A percentile compares a stretch with the other conserved stretches of the same genome.
phyloP scores from a whole-genome alignment of 345 rosid genomes.

The Populus deltoides region DNA sequence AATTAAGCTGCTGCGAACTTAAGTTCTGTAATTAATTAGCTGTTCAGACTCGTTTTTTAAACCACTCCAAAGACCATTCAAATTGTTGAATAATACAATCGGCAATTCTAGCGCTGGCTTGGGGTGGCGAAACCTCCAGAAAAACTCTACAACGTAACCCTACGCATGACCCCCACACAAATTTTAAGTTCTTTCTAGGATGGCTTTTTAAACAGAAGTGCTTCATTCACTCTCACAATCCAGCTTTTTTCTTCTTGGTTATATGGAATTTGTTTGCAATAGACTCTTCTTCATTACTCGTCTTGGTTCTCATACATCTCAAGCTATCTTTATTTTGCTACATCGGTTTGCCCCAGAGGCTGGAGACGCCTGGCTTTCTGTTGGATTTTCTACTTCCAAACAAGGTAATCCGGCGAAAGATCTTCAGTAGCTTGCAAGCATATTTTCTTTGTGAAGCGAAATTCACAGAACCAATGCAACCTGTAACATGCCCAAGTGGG shows the following conservation, averaged over 20 bases:
- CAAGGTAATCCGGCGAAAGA: slow-evolving; percentile 37
- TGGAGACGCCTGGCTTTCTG: slow-evolving; percentile 29
- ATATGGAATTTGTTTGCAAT: neutral
- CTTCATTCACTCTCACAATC: too few relatives aligned
- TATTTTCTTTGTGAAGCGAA: slow-evolving; percentile 57
- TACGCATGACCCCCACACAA: too few relatives aligned
- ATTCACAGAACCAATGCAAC: slow-evolving; percentile 55
- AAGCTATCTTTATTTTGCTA: slow-evolving; percentile 5
- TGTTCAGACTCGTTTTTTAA: neutral
- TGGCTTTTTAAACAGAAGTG: neutral
- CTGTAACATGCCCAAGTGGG: slow-evolving; percentile 45
- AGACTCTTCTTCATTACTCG: slow-evolving; percentile 7
- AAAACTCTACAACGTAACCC: too few relatives aligned
- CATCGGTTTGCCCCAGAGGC: slow-evolving; percentile 17
- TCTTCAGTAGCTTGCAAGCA: slow-evolving; percentile 39
- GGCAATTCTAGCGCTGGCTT: neutral
- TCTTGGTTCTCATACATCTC: slow-evolving; percentile 12
- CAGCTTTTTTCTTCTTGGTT: neutral
- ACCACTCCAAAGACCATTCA: neutral
- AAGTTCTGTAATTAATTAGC: neutral
- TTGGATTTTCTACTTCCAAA: slow-evolving; percentile 49
- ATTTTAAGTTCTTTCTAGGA: too few relatives aligned
- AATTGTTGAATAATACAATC: neutral
- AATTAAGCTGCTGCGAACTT: neutral
- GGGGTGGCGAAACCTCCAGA: neutral